Conservation (phyloP, 73 alveolate species). For the Tetrahymena thermophila region DNA sequence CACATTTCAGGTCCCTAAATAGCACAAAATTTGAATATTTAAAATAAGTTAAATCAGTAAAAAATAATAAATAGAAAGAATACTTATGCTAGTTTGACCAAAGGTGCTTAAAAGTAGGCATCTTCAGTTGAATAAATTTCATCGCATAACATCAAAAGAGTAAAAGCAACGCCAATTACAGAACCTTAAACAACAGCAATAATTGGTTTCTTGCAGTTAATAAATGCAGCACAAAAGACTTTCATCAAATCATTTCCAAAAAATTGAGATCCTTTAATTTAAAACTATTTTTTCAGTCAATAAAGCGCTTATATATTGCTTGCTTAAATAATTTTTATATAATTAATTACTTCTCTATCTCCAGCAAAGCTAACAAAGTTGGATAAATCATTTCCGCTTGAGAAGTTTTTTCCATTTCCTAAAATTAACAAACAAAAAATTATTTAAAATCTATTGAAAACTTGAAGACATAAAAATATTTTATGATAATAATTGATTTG, state of each 20-base stretch:
- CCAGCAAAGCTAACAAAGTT: not conserved
- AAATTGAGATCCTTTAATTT: not conserved
- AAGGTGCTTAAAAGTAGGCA: not conserved
- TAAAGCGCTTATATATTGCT: not conserved
- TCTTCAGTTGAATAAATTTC: not conserved
- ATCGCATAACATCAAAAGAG: not conserved
- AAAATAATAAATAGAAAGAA: not conserved
- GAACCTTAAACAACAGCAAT: not conserved
- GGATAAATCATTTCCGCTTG: not conserved
- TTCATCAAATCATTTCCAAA: not conserved
- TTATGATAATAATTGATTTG: too few relatives aligned
- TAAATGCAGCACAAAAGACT: not conserved
- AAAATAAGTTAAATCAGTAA: not conserved
- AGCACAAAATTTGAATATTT: not conserved
- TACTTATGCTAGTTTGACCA: not conserved
- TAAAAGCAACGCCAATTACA: not conserved
- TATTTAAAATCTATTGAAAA: too few relatives aligned
- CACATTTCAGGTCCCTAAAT: not conserved
- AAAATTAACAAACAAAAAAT: not conserved
- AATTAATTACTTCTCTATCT: not conserved
- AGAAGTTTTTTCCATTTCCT: not conserved
- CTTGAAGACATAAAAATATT: too few relatives aligned
- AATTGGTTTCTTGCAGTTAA: not conserved
- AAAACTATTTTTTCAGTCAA: not conserved
- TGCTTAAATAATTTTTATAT: not conserved